A percentile compares a stretch with the other conserved stretches of the same genome.
phyloP scores from a whole-genome alignment of 129 eudicot genomes.

The Tagetes patula region DNA sequence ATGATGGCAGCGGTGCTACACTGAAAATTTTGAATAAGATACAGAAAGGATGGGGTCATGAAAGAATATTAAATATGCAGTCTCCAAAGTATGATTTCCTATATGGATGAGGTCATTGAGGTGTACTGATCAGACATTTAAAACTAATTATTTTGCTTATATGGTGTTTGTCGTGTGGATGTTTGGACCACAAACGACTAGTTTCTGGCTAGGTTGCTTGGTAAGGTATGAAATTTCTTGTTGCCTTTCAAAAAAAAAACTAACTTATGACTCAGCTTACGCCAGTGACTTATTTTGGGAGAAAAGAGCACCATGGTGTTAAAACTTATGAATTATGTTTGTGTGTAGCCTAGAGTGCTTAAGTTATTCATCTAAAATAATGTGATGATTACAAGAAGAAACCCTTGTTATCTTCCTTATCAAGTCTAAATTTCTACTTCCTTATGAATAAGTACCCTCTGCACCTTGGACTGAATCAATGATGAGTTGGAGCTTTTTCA shows the following conservation, averaged over 20 bases:
- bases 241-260: neutral
- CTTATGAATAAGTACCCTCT: conserved; percentile 40
- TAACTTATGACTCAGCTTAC: neutral
- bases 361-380: conserved; percentile 15
- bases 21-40: conserved; percentile 70
- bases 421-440: conserved; percentile 1
- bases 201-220: too few species aligned
- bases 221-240: too few species aligned
- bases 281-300: neutral
- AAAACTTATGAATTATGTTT: conserved; percentile 16
- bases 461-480: conserved; percentile 73
- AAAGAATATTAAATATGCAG: conserved; percentile 44
- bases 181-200: too few species aligned
- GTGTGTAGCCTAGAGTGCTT: conserved; percentile 16
- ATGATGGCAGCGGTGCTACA: conserved; percentile 82
- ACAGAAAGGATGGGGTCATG: conserved; percentile 88
- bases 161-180: too few species aligned
- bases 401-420: neutral
- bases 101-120: conserved; percentile 40
- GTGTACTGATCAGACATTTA: conserved; percentile 11
- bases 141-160: neutral
- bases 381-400: conserved; percentile 5
- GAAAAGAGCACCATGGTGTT: neutral
- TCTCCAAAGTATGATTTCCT: conserved; percentile 43
- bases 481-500: conserved; percentile 60